A percentile compares a stretch with the other conserved stretches of the same genome.
phyloP scores from a whole-genome alignment of 331 rosid genomes.

The Quercus tomentella region DNA sequence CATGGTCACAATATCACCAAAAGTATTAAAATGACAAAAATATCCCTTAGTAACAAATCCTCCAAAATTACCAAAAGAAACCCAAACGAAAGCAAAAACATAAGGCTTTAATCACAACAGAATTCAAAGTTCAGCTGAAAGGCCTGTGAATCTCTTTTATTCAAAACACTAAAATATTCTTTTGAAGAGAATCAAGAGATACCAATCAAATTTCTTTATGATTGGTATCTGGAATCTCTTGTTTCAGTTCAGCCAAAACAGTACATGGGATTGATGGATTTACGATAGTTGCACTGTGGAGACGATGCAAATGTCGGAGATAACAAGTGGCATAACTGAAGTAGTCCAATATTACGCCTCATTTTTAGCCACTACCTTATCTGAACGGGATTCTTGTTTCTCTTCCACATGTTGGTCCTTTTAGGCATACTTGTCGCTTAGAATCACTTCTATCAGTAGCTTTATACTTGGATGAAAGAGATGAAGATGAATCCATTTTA shows the following conservation, averaged over 20 bases:
- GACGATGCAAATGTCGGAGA: not conserved
- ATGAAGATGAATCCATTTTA: constrained; percentile 13
- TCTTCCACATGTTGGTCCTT: constrained; percentile 20
- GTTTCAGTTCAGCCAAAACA: not conserved
- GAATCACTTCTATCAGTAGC: constrained; percentile 10
- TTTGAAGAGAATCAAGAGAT: not conserved
- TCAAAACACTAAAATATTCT: not conserved
- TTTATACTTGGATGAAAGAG: constrained; percentile 18
- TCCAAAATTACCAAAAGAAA: too few relatives aligned
- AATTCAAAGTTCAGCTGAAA: not conserved
- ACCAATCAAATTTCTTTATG: not conserved
- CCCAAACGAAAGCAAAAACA: too few relatives aligned
- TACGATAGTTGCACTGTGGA: constrained; percentile 6
- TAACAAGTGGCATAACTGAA: not conserved
- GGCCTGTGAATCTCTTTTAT: constrained; percentile 5
- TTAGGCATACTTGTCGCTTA: not conserved
- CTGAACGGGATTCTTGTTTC: not conserved
- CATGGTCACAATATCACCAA: too few relatives aligned
- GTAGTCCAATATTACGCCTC: not conserved
- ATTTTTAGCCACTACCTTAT: constrained; percentile 7
- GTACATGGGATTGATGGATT: not conserved
- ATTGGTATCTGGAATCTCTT: too few relatives aligned
- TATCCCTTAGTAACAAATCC: too few relatives aligned
- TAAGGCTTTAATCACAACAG: too few relatives aligned
- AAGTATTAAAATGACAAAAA: too few relatives aligned